These are phyloP conservation scores for Phytophthora ramorum DNA, from an alignment of 352 stramenopile genomes.

Conservation along the genomic window DNA sequence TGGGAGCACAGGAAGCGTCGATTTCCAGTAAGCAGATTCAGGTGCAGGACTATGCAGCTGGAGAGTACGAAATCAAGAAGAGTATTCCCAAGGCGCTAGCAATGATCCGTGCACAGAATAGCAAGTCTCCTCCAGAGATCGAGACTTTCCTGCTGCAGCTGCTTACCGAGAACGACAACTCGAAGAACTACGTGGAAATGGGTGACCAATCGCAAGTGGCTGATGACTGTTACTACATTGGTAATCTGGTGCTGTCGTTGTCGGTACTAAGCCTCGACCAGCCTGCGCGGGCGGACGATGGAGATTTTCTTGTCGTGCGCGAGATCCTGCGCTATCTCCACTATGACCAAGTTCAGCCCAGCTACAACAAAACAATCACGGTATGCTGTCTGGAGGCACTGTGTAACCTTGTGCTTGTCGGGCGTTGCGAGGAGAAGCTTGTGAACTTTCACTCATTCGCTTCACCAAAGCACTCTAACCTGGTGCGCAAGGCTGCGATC, in stretches of 20 bases:
- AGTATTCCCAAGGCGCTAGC: constrained; percentile 78
- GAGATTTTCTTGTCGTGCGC: constrained; percentile 59
- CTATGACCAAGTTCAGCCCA: constrained; percentile 87
- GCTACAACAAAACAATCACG: constrained; percentile 82
- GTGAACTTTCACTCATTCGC: constrained; percentile 80
- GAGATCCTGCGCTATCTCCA: constrained; percentile 85
- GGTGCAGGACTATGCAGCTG: constrained; percentile 84
- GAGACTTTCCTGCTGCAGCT: constrained; percentile 82
- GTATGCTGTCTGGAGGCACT: constrained; percentile 84
- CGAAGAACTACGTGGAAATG: constrained; percentile 91
- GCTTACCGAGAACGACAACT: constrained; percentile 88
- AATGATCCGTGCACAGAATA: constrained; percentile 82
- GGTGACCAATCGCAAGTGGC: constrained; percentile 85
- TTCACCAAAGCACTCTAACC: constrained; percentile 72
- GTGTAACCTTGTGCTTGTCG: constrained; percentile 79
- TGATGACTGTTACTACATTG: constrained; percentile 89
- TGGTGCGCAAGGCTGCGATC: constrained; percentile 85
- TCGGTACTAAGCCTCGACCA: constrained; percentile 75
- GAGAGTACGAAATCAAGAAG: constrained; percentile 91
- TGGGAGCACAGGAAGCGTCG: constrained; percentile 81
- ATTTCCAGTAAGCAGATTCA: constrained; percentile 89
- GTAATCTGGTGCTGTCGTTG: constrained; percentile 75
- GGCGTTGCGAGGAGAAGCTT: constrained; percentile 69
- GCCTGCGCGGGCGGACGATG: constrained; percentile 47
- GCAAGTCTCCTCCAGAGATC: constrained; percentile 80